Percentiles rank a stretch among this genome's conserved stretches.
These are phyloP conservation scores for Botrytis elliptica DNA, from an alignment of 2,329 filamentous ascomycete species.

Conservation along the genomic window DNA sequence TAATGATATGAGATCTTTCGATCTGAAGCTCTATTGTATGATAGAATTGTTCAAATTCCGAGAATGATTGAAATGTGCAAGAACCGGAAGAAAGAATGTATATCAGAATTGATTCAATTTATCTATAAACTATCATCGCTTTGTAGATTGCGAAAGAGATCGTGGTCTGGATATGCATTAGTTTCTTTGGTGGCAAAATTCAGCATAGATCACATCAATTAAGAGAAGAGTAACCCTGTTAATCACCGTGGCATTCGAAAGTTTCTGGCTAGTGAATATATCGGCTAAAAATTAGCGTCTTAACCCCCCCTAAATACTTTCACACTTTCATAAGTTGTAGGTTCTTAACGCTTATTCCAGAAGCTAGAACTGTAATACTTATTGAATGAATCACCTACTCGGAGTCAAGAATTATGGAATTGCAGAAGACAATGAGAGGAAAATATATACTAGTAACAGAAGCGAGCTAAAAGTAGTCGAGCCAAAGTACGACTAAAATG, in stretches of 20 bases:
- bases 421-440: not conserved
- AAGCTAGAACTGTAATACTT: not conserved
- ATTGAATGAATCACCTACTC: not conserved
- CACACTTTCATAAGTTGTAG: not conserved
- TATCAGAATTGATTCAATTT: too few relatives aligned
- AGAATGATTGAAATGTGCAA: too few relatives aligned
- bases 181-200: not conserved
- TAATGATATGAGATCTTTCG: too few relatives aligned
- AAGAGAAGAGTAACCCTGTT: not conserved
- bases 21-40: not conserved
- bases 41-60: not conserved
- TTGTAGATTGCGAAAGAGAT: not conserved
- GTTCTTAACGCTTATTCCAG: not conserved
- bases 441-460: not conserved
- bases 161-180: not conserved
- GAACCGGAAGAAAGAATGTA: too few relatives aligned
- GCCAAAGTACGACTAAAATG: rapidly evolving
- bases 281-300: not conserved
- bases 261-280: not conserved
- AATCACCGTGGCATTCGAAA: not conserved
- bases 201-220: not conserved
- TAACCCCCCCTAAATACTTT: not conserved
- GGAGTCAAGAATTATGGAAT: not conserved
- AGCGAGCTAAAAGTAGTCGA: rapidly evolving
- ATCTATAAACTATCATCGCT: not conserved